These are phyloP conservation scores for Cyanidium caldarium DNA, from an alignment of 23 red algal species.

Conservation along the genomic window DNA sequence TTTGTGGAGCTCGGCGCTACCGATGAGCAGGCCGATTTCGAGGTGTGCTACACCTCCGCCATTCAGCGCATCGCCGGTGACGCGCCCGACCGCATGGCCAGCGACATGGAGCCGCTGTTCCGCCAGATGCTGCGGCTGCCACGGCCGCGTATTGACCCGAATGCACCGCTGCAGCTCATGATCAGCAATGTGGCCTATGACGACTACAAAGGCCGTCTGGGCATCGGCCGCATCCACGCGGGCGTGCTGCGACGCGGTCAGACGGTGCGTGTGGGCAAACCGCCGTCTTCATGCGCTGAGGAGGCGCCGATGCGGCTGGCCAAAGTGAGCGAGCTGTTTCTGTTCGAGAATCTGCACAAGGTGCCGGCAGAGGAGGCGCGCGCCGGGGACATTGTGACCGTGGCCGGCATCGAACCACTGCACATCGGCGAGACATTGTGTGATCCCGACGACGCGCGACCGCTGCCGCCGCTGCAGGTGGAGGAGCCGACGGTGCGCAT, in stretches of 20 bases:
- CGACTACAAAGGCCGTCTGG: conserved; percentile 73
- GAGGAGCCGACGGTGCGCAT: conserved; percentile 90
- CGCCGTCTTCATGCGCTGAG: background rate
- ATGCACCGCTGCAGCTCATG: conserved; percentile 53
- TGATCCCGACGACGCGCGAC: conserved; percentile 9
- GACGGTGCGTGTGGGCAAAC: conserved; percentile 30
- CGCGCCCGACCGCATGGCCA: conserved; percentile 24
- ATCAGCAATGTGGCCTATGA: conserved; percentile 70
- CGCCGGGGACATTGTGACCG: conserved; percentile 77
- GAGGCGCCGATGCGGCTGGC: conserved; percentile 1
- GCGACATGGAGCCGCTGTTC: conserved; percentile 58
- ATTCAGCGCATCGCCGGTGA: conserved; percentile 23
- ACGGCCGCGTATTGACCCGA: conserved; percentile 25
- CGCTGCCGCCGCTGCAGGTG: conserved; percentile 47
- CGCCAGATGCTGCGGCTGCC: conserved; percentile 49
- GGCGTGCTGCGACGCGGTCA: conserved; percentile 20
- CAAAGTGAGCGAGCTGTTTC: conserved; percentile 56
- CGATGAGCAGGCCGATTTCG: conserved; percentile 82
- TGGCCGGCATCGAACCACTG: conserved; percentile 44
- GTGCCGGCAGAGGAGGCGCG: conserved; percentile 34
- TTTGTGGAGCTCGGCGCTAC: conserved; percentile 77
- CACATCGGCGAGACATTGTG: conserved; percentile 75
- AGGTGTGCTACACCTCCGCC: conserved; percentile 59
- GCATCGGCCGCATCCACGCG: conserved; percentile 52
- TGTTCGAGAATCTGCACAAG: conserved; percentile 65